Evolutionary conservation across 306 rosid species (phyloP), one percentile per base, ranked within the genome.

Genomic region (Begonia peltatifolia): DNA sequence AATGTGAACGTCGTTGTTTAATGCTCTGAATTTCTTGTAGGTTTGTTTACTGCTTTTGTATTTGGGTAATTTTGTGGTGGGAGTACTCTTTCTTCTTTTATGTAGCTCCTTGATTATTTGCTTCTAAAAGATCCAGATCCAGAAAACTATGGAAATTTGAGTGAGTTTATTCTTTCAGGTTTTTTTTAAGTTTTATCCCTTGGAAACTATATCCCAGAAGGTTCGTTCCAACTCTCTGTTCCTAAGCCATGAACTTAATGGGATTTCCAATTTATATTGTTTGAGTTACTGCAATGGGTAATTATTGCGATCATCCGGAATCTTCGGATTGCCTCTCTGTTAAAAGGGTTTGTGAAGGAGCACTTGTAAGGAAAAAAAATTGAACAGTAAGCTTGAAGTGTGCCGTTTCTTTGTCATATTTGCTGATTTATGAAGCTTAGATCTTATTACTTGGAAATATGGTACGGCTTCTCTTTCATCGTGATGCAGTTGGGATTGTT

Each of bases 91-190:
- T 20, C 20, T 41, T 42, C 10, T 9, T 20, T 43, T 14, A 5
- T 14, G 6, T 11, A 30, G 44, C 9, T 46, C 38, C 46, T 46
- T 16, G 14, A 36, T 42, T 53, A 46, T 23, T 53, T 20, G 56
- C 44, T 66, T 52, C 53, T 7, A 10, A 25, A 55, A 76, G 77
- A 75, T 75, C 81, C 67, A 51, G 76, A 75, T 75, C 73, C 72
- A 48, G 58, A 48, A 43, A 41, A 51, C 55, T 52, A 48, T 54
- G 38, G 11, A 11, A 14, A 8, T 14, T 12, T 42, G 48, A 36
- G 11, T 11, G 6, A 12, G 12, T 17, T 38, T 52, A 14, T 10
- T 52, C 13, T 55, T 65, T 14, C 47, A 6, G 38, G 14, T 18
- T 36, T 38, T 38, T 50, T 50, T 50, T 13, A 38, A 17, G 46